These are phyloP conservation scores for Ophiostoma ips DNA, from an alignment of 2,329 filamentous ascomycete species.

Conservation along the genomic window DNA sequence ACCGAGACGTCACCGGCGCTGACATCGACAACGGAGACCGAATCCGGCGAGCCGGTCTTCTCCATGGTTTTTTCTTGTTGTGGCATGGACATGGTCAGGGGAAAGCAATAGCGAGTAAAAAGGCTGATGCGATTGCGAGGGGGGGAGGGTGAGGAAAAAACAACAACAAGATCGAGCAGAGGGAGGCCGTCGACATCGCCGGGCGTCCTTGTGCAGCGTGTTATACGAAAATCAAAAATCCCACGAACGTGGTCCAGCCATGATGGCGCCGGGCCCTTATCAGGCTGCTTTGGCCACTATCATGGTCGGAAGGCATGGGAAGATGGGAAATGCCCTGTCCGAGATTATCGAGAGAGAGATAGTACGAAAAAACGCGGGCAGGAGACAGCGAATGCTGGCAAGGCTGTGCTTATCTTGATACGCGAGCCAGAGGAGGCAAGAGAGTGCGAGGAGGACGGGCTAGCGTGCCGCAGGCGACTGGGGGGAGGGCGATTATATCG, in stretches of 20 bases:
- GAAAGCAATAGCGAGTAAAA: neutral
- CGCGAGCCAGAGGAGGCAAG: neutral
- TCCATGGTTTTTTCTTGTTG: neutral
- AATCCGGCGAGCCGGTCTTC: neutral
- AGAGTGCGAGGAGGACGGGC: neutral
- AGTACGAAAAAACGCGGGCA: neutral
- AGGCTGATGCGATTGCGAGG: neutral
- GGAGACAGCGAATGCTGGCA: neutral
- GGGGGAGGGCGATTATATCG: too few species aligned
- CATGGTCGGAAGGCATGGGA: neutral
- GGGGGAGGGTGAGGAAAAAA: neutral
- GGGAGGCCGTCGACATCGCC: too few species aligned
- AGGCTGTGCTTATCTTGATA: neutral
- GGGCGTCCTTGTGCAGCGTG: neutral
- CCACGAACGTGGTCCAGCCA: too few species aligned
- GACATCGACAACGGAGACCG: neutral
- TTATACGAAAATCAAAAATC: neutral
- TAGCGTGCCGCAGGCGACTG: neutral
- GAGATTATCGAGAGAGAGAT: too few species aligned
- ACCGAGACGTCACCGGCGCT: neutral
- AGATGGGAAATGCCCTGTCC: neutral
- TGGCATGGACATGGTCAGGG: neutral
- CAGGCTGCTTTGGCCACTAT: neutral
- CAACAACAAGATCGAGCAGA: neutral
- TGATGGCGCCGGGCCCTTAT: too few species aligned